Evolutionary conservation across 2,329 filamentous ascomycete genomes (phyloP), one percentile per base, ranked within the genome.

Genomic region (Pseudogymnoascus sp.): DNA sequence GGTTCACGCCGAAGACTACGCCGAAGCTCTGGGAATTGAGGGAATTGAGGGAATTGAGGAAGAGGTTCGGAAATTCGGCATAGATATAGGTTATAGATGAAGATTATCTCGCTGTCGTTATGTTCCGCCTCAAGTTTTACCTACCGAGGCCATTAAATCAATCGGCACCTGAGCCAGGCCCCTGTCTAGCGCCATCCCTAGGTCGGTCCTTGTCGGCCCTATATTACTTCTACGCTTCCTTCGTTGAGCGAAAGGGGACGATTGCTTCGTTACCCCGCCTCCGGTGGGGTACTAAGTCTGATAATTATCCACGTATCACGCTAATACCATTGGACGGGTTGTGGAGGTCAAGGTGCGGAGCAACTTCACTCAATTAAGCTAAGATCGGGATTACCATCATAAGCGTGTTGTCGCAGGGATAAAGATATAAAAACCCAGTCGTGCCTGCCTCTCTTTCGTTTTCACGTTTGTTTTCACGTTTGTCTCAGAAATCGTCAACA

Each of bases 361-460:
- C 37, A 40, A n/a, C 37, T 40, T 40, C 37, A 40, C 37, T 40
- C 37, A 69, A 70, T 70, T 64, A 52, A 69, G 69, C 7, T 66
- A 67, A 69, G 65, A 62, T 65, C 65, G 38, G 64, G 60, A 64
- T 65, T 65, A 66, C 63, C 58, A 9, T 16, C 37, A 40, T n/a
- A n/a, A 40, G 37, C n/a, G n/a, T 40, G 37, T 64, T 65, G 63
- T 69, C 66, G 63, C 68, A 67, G 61, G 65, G 68, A 73, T 72
- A 71, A 73, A 73, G 68, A 68, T 68, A 69, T 67, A 67, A 70
- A 69, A 69, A 60, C 71, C 70, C 68, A 65, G 68, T 66, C 65
- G 64, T 69, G 67, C 63, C 67, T 69, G 63, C 62, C 63, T 68
- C 65, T 69, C 65, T 69, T 69, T 70, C 64, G 55, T 68, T 67